Percentiles rank a stretch among this genome's conserved stretches.
phyloP scores from a whole-genome alignment of 805 yeast genomes.

The Torulaspora indica region DNA sequence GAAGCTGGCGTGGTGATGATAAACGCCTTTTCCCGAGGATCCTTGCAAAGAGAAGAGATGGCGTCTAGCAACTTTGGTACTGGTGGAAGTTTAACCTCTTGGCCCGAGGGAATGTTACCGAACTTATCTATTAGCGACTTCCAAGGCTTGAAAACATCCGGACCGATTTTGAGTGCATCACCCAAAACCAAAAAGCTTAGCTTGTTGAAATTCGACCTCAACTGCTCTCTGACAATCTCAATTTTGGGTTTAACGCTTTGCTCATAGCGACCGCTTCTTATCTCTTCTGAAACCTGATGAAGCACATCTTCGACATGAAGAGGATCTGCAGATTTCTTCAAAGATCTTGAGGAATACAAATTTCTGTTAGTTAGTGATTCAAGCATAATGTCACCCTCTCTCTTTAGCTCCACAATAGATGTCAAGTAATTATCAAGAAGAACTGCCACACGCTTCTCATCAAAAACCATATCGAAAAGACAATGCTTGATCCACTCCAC shows the following conservation, averaged over 20 bases:
- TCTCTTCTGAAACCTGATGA: constrained; percentile 43
- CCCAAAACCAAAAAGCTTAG: constrained; percentile 69
- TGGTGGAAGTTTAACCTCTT: constrained; percentile 23
- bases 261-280: constrained; percentile 51
- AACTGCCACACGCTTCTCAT: constrained; percentile 63
- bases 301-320: constrained; percentile 58
- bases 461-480: constrained; percentile 63
- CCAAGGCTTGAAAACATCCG: constrained; percentile 31
- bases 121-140: constrained; percentile 18
- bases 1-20: constrained; percentile 76
- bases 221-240: constrained; percentile 47
- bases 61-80: constrained; percentile 53
- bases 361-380: constrained; percentile 54
- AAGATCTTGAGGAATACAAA: constrained; percentile 53
- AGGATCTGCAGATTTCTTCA: constrained; percentile 61
- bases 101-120: neutral
- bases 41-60: constrained; percentile 51
- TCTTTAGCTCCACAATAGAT: constrained; percentile 37
- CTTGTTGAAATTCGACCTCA: constrained; percentile 49
- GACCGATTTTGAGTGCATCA: constrained; percentile 47
- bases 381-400: constrained; percentile 52
- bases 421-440: constrained; percentile 41
- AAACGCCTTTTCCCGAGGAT: constrained; percentile 49
- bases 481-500: constrained; percentile 72
- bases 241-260: constrained; percentile 32